phyloP scores from a whole-genome alignment of 176 grass and related monocot species.

The Pontederia paniculata region DNA sequence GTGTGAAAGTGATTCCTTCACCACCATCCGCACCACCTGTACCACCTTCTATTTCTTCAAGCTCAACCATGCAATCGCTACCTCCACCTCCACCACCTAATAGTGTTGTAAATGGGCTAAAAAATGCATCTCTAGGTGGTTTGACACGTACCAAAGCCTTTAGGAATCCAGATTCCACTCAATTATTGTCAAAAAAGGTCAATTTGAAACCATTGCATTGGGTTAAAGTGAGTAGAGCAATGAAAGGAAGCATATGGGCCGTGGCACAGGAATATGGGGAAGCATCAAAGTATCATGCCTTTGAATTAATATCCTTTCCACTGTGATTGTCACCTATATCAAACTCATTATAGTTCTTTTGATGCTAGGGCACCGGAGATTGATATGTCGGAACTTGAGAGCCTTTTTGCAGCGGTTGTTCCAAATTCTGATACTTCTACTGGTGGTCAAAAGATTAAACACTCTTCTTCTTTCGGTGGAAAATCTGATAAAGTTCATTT shows the following conservation, averaged over 20 bases:
- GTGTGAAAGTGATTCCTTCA: too few relatives aligned
- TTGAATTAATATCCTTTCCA: neutral
- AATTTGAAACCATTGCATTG: conserved; percentile 75
- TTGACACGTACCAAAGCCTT: neutral
- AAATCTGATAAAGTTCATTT: conserved; percentile 1
- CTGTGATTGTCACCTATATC: neutral
- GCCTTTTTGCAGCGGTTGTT: neutral
- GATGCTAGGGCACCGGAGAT: neutral
- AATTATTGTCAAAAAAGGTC: conserved; percentile 19
- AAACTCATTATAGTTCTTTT: neutral
- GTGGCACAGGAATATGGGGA: conserved; percentile 62
- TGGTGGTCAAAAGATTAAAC: neutral
- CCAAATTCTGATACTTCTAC: neutral
- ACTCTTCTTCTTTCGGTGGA: neutral
- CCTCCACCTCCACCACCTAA: too few relatives aligned
- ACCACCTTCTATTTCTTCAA: too few relatives aligned
- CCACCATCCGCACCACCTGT: too few relatives aligned
- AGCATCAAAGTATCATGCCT: neutral
- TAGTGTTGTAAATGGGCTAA: neutral
- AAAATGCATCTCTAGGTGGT: neutral
- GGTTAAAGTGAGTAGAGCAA: conserved; percentile 83
- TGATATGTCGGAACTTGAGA: neutral
- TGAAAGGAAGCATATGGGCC: conserved; percentile 88
- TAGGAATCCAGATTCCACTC: neutral
- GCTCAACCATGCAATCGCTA: too few relatives aligned